A percentile compares a stretch with the other conserved stretches of the same genome.
Evolutionary conservation across 352 stramenopile genomes (phyloP).

Genomic region (Pythium volutum): DNA sequence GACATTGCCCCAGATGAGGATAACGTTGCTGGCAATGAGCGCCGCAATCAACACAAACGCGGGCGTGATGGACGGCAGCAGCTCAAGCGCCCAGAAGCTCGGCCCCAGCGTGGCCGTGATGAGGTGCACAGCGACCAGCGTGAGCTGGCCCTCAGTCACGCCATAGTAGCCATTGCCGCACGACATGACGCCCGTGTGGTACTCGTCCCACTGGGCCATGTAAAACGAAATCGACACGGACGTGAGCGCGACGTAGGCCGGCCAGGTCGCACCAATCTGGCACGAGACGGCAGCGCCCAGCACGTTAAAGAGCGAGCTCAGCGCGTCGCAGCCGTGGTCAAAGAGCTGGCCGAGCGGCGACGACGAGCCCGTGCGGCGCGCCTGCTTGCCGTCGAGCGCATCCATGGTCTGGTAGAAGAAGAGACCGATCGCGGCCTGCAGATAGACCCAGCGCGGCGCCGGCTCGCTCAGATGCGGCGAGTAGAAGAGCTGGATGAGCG

Average conservation of each 20-base stretch:
- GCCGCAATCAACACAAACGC: constrained; percentile 46
- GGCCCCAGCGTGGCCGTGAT: constrained; percentile 52
- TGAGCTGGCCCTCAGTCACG: constrained; percentile 83
- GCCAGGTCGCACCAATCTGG: constrained; percentile 44
- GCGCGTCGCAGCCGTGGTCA: constrained; percentile 94
- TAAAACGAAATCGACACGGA: constrained; percentile 83
- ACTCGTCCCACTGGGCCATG: constrained; percentile 87
- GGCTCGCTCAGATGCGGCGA: constrained; percentile 64
- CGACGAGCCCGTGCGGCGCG: constrained; percentile 90
- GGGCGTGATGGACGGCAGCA: constrained; percentile 44
- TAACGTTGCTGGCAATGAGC: constrained; percentile 71
- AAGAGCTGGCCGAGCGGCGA: constrained; percentile 98
- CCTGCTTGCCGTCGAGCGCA: constrained; percentile 99
- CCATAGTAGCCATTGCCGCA: constrained; percentile 83
- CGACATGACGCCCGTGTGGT: constrained; percentile 88
- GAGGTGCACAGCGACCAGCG: constrained; percentile 67
- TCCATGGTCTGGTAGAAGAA: constrained; percentile 98
- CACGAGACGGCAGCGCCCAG: constrained; percentile 68
- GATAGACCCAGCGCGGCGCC: constrained; percentile 70
- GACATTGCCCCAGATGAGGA: constrained; percentile 75
- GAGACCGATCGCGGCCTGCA: constrained; percentile 66
- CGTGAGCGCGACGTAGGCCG: constrained; percentile 56
- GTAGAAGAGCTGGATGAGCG: constrained; percentile 73
- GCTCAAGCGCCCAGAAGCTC: constrained; percentile 45
- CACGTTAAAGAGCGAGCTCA: constrained; percentile 82